Base-by-base conservation (phyloP, 2,329 filamentous ascomycete species). In the Macrophomina phaseolina region DNA sequence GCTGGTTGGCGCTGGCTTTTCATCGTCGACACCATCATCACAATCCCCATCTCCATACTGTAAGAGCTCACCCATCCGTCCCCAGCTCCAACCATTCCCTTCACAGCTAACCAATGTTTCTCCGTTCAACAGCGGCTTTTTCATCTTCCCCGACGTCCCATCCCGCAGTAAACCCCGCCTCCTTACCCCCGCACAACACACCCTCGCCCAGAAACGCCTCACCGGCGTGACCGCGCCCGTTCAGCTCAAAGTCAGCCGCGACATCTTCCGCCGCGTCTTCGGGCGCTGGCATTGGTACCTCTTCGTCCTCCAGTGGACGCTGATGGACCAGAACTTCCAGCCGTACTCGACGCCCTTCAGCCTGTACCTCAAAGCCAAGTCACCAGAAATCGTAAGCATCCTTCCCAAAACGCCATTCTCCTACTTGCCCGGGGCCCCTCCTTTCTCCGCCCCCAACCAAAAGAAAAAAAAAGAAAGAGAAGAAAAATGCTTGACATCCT, bases 251-350 rank as follows among this genome's bases (percentile, higher is more conserved):
- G 67, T 80, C 4, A 78, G 78, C 0, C 71, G 71, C 1, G 71
- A 70, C 58, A 79, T 81, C 65, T 78, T 80, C 69, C 70, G 66
- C 23, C 75, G 79, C 1, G 79, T 81, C 6, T 73, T 81, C 34
- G 70, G 73, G 7, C 73, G 78, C 3, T 81, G 79, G 78, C 79
- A 81, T 67, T 80, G 75, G 70, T 81, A 81, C 65, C 18, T 69
- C 5, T 68, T 69, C 34, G 68, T 70, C 5, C 69, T 76, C 3
- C 75, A 79, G 42, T 81, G 78, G 79, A 7, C 69, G 34, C 63
- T 81, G 58, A 72, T 80, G 67, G 77, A 81, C 63, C 76, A 79
- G 66, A 81, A 79, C 65, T 75, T 77, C 46, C 70, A 75, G 16
- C 73, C 76, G 9, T 70, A 72, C 14, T 73, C 73, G 0, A 72